Base-by-base conservation (phyloP, 2,329 filamentous ascomycete genomes). In the Neonectria ditissima region DNA sequence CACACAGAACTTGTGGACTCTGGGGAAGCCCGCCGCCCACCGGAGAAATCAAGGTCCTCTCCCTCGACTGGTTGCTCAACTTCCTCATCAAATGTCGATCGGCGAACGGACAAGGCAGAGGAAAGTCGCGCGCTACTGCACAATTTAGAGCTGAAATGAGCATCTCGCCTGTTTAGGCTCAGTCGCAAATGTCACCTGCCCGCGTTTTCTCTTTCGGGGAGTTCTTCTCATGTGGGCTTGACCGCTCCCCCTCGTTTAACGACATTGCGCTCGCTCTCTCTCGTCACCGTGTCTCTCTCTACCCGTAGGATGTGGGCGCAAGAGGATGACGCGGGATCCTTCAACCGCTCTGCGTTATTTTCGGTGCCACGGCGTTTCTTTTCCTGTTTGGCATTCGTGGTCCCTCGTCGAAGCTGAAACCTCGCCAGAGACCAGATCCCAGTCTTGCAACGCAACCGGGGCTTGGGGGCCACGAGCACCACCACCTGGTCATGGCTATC, bases 341-440 rank as follows among this genome's bases (percentile, higher is more conserved):
- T 45, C 57, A 41, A n/a, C n/a, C 20, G n/a, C 9, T 9, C 37
- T 59, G 57, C 57, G 56, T 55, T 63, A 59, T 59, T 63, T 59
- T 34, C 18, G 54, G 43, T 8, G 16, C 24, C 28, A 37, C 20
- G 32, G 20, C 53, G 52, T 57, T 63, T 45, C 61, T 54, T 51
- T 59, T 56, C 45, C 32, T 59, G 50, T 58, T 52, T 59, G 44
- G 43, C 18, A 37, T 43, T 47, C 39, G 48, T 41, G 55, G 61
- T 50, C 61, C 55, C 34, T 45, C 34, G 50, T 24, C 45, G 14
- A 58, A 62, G 52, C 61, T 63, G 55, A 63, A 63, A 63, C 61
- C 14, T 55, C 34, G 28, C 18, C 41, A 51, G 37, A 63, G 32
- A 32, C 22, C 52, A 16, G 41, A 55, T 51, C 61, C 61, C 44